Conservation (phyloP, 768 basidiomycete species). For the Myochromella boudieri region DNA sequence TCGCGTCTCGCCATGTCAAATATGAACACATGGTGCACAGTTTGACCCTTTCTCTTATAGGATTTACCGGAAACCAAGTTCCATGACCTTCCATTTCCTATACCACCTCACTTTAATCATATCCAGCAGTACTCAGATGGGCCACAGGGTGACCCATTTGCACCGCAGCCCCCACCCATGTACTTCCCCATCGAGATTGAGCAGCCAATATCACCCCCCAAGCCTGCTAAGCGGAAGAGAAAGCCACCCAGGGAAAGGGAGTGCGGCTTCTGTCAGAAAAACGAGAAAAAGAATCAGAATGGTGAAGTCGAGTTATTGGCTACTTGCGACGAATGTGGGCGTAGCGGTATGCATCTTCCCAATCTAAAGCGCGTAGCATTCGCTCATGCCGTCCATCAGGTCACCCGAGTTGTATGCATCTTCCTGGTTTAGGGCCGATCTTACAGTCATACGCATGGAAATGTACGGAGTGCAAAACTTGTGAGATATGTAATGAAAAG, state of each 20-base stretch:
- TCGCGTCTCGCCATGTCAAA: conserved; percentile 57
- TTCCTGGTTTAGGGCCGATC: conserved; percentile 54
- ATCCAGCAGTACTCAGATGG: conserved; percentile 64
- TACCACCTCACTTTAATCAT: conserved; percentile 30
- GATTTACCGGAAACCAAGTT: conserved; percentile 22
- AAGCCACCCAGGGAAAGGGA: conserved; percentile 53
- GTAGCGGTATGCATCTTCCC: conserved; percentile 60
- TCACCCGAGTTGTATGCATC: conserved; percentile 84
- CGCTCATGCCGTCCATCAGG: conserved; percentile 39
- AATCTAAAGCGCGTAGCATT: background rate
- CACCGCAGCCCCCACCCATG: conserved; percentile 56
- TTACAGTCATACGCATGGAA: conserved; percentile 79
- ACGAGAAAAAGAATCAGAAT: conserved; percentile 55
- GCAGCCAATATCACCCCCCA: conserved; percentile 37
- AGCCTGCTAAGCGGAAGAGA: conserved; percentile 49
- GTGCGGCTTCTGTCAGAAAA: conserved; percentile 81
- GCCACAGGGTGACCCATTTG: conserved; percentile 83
- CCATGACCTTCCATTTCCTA: conserved; percentile 22
- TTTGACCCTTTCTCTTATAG: conserved; percentile 21
- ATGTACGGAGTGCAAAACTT: conserved; percentile 90
- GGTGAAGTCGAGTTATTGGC: conserved; percentile 67
- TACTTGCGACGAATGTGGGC: conserved; percentile 79
- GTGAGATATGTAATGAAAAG: conserved; percentile 82
- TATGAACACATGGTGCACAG: conserved; percentile 25
- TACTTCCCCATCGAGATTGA: conserved; percentile 51